phyloP scores from a whole-genome alignment of 208 protist species.

The Leishmania martiniquensis region DNA sequence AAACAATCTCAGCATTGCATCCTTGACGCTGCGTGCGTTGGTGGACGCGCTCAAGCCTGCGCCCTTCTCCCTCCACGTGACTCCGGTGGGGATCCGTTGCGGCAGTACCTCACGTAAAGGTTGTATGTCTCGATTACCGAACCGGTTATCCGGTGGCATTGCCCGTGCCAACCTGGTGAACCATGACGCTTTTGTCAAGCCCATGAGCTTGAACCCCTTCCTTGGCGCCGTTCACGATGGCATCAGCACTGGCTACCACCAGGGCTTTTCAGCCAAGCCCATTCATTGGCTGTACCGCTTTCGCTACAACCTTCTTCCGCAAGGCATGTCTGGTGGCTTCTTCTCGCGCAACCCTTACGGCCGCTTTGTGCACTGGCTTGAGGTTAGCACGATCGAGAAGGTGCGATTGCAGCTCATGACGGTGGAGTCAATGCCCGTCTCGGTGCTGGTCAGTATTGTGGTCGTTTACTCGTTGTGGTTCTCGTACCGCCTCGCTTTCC shows the following conservation, averaged over 20 bases:
- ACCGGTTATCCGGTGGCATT: slow-evolving; percentile 59
- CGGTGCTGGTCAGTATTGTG: slow-evolving; percentile 45
- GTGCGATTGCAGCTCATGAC: slow-evolving; percentile 61
- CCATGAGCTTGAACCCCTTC: slow-evolving; percentile 77
- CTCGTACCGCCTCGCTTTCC: slow-evolving; percentile 70
- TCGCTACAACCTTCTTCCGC: slow-evolving; percentile 78
- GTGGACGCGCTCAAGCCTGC: not conserved
- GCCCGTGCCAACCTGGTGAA: slow-evolving; percentile 70
- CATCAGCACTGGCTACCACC: slow-evolving; percentile 67
- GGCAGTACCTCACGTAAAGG: no score
- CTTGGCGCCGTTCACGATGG: slow-evolving; percentile 73
- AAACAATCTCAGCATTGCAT: not conserved
- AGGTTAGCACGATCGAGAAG: slow-evolving; percentile 88
- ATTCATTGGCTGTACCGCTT: slow-evolving; percentile 90
- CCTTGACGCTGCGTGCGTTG: not conserved
- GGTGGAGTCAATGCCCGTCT: slow-evolving; percentile 67
- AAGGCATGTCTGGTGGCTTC: slow-evolving; percentile 70
- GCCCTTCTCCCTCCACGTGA: not conserved
- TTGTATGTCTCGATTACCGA: slow-evolving; percentile 60
- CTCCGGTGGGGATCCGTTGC: not conserved
- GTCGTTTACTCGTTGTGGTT: slow-evolving; percentile 72
- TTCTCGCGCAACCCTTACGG: slow-evolving; percentile 85
- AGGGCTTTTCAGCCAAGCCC: slow-evolving; percentile 67
- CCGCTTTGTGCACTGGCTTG: slow-evolving; percentile 86
- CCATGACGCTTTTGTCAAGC: slow-evolving; percentile 79